Percentiles rank a stretch among this genome's conserved stretches.
These are phyloP conservation scores for Arthrobotrys sinensis DNA, from an alignment of 2,329 filamentous ascomycete species.

Conservation along the genomic window DNA sequence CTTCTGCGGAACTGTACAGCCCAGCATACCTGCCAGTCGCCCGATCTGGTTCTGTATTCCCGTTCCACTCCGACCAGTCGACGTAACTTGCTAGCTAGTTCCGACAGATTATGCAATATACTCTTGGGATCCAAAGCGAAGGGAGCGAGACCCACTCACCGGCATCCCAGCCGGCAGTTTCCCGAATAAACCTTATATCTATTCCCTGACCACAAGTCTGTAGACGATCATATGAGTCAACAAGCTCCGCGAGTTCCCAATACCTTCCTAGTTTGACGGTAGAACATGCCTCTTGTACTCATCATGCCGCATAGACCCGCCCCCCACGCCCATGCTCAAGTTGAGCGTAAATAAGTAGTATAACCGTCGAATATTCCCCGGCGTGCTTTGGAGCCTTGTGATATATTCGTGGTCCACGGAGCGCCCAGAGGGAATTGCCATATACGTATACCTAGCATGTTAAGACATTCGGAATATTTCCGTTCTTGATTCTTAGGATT, in stretches of 20 bases:
- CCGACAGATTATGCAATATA: slow-evolving; percentile 4
- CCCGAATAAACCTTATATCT: slow-evolving; percentile 3
- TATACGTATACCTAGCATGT: too few relatives aligned
- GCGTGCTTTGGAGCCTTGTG: too few relatives aligned
- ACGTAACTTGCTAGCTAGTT: slow-evolving; percentile 1
- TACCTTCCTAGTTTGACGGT: background rate
- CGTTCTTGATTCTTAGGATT: too few relatives aligned
- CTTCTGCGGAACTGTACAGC: slow-evolving; percentile 5
- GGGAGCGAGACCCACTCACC: background rate
- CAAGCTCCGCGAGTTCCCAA: background rate
- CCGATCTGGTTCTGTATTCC: slow-evolving; percentile 8
- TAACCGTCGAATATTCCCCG: too few relatives aligned
- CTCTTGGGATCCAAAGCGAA: background rate
- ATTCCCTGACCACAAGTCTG: background rate
- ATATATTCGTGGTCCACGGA: too few relatives aligned
- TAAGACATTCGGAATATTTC: too few relatives aligned
- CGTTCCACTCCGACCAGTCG: slow-evolving; percentile 29
- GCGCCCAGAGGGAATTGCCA: too few relatives aligned
- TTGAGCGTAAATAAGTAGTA: too few relatives aligned
- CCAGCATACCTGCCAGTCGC: slow-evolving; percentile 6
- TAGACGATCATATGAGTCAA: slow-evolving; percentile 3
- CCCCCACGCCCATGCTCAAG: too few relatives aligned
- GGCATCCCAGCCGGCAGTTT: background rate
- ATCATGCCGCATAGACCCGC: too few relatives aligned
- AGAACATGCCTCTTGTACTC: too few relatives aligned